Conservation (phyloP, 176 grass and related monocot species). For the Juncus effusus region DNA sequence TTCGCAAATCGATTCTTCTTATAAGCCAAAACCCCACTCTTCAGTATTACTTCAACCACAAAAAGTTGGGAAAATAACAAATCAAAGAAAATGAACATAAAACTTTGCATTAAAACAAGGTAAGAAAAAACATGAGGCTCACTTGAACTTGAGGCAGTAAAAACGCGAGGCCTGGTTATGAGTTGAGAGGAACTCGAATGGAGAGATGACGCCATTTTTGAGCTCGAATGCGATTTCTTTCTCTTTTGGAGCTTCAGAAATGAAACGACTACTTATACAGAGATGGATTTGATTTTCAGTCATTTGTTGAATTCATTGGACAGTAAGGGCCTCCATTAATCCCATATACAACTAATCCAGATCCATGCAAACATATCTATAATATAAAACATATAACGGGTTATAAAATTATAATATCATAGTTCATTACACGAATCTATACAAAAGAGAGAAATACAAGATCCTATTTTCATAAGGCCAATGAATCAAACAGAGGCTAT, state of each 20-base stretch:
- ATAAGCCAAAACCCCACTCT: not conserved
- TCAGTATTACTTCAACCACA: slow-evolving; percentile 3
- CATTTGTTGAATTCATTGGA: no score
- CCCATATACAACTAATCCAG: not conserved
- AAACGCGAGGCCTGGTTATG: not conserved
- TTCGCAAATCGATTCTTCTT: not conserved
- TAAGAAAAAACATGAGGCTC: slow-evolving; percentile 1
- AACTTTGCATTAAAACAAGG: not conserved
- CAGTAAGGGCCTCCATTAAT: not conserved
- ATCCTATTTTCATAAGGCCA: no score
- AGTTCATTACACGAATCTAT: not conserved
- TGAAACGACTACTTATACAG: not conserved
- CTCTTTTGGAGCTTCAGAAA: not conserved
- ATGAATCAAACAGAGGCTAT: no score
- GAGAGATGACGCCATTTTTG: slow-evolving; percentile 20
- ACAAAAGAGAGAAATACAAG: no score
- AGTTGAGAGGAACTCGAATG: not conserved
- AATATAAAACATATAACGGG: not conserved
- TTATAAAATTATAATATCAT: not conserved
- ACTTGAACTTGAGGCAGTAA: slow-evolving; percentile 4
- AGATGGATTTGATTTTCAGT: not conserved
- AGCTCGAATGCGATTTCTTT: not conserved
- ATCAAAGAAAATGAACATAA: slow-evolving; percentile 5
- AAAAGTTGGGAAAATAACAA: not conserved
- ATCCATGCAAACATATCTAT: not conserved